These are phyloP conservation scores for Circinella umbellata DNA, from an alignment of 371 early-diverging fungal genomes.

Conservation along the genomic window DNA sequence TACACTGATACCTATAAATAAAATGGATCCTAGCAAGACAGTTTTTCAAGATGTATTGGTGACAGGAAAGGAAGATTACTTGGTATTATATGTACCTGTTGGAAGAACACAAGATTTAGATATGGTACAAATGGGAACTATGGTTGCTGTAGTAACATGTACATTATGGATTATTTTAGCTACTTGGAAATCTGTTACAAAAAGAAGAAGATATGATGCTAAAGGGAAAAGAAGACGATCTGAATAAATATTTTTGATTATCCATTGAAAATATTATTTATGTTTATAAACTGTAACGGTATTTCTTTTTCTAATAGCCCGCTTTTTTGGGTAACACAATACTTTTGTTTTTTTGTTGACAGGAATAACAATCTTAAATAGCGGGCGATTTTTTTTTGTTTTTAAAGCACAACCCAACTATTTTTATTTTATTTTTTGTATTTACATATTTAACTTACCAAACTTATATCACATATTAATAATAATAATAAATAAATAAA, in stretches of 20 bases:
- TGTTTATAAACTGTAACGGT: no score
- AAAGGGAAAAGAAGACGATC: constrained; percentile 57
- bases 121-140: constrained; percentile 38
- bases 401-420: no score
- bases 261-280: no score
- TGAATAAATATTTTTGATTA: constrained; percentile 27
- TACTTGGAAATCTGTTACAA: constrained; percentile 27
- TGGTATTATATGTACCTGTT: constrained; percentile 38
- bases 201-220: constrained; percentile 41
- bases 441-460: no score
- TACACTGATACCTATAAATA: constrained; percentile 6
- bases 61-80: not conserved
- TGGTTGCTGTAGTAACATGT: constrained; percentile 29
- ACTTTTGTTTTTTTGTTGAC: no score
- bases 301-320: no score
- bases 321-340: no score
- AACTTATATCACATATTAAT: not conserved
- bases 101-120: constrained; percentile 35
- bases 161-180: constrained; percentile 39
- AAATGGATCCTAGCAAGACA: constrained; percentile 8
- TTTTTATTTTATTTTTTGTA: no score
- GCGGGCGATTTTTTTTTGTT: no score
- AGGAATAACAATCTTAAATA: no score
- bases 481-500: not conserved
- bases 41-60: constrained; percentile 7